Percentiles rank a stretch among this genome's conserved stretches.
Evolutionary conservation across 352 stramenopile species (phyloP).

Genomic region (Phytophthora megakarya): DNA sequence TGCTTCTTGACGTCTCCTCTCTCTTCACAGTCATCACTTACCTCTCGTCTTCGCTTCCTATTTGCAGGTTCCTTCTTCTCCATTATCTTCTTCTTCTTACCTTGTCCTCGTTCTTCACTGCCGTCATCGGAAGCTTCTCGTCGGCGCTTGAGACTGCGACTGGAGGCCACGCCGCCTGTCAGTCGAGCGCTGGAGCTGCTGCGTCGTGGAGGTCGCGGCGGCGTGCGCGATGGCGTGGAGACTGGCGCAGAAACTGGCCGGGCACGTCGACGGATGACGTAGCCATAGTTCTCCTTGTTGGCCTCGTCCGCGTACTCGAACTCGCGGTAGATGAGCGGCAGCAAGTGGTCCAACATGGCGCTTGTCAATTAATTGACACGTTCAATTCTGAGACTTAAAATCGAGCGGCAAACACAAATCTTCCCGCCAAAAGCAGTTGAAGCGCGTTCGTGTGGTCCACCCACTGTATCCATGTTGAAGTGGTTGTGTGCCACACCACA

Average conservation of each 20-base stretch:
- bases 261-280: conserved; percentile 45
- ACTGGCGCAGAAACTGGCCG: conserved; percentile 3
- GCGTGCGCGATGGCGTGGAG: conserved; percentile 13
- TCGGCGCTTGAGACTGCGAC: conserved; percentile 16
- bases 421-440: conserved; percentile 39
- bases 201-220: conserved; percentile 28
- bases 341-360: conserved; percentile 46
- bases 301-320: conserved; percentile 47
- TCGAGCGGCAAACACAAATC: conserved; percentile 28
- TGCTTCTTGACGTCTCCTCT: conserved; percentile 16
- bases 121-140: conserved; percentile 18
- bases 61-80: conserved; percentile 9
- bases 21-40: conserved; percentile 10
- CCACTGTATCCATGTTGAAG: conserved; percentile 21
- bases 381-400: conserved; percentile 18
- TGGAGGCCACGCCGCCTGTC: conserved; percentile 10
- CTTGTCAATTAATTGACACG: neutral
- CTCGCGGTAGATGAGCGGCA: conserved; percentile 50
- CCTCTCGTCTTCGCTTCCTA: conserved; percentile 15
- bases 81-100: conserved; percentile 26
- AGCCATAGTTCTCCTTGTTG: conserved; percentile 79
- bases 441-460: neutral
- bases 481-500: conserved; percentile 18
- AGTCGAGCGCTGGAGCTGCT: conserved; percentile 13
- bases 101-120: conserved; percentile 5